Evolutionary conservation across 768 basidiomycete genomes (phyloP), one percentile per base, ranked within the genome.

Genomic region (Naganishia friedmannii): DNA sequence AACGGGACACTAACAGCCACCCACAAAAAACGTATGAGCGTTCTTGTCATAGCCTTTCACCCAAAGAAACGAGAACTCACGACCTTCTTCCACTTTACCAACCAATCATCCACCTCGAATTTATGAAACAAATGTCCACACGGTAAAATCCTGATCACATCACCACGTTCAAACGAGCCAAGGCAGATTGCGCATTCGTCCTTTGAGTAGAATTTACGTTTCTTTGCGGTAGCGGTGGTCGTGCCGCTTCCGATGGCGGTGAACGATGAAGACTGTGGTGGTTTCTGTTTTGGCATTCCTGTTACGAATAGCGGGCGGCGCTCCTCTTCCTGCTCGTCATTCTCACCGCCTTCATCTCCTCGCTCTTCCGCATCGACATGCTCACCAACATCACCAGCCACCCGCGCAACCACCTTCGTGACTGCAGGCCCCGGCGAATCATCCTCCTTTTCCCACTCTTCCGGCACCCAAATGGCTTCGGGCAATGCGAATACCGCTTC

Each of bases 121-220:
- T 91, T 86, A 81, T 98, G 95, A 82, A 96, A 98, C 66, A 98
- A 88, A 79, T 98, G 95, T 56, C 90, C 89, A 77, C 95, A 98
- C 0, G 95, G 95, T 48, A 97, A 79, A 65, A 94, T 91, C 74
- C 94, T 87, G 53, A 97, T 91, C 75, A 87, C 86, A 78, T 98
- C 95, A 2, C 93, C 93, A 76, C 88, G 88, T 48, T 83, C 87
- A 75, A 97, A 98, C 72, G 89, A 87, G 70, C 86, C 90, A 68
- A 98, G 85, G 79, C 95, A 98, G 67, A 98, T 97, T 39, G 93
- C 91, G 77, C 94, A 98, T 79, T 98, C 92, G 66, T 85, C 78
- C 76, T 93, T 91, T 3, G 85, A 81, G 78, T 90, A 89, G 73
- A 90, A 93, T 89, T 91, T 92, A 67, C 66, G 68, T 67, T 66